Evolutionary conservation across 352 stramenopile genomes (phyloP), one percentile per base, ranked within the genome.

Genomic region (Thalassiosira mediterranea): DNA sequence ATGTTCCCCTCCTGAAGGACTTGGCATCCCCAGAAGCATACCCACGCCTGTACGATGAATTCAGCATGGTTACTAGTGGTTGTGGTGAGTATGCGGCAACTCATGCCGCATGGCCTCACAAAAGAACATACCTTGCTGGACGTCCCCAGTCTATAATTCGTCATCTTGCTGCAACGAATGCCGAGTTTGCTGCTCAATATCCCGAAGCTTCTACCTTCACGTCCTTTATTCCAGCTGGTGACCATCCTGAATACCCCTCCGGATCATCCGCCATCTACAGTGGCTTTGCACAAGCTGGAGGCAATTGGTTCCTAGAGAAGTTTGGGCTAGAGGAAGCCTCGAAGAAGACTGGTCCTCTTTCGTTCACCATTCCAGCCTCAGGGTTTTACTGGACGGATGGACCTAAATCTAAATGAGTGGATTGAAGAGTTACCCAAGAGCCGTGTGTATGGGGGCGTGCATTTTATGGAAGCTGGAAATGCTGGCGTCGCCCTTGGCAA

Each of bases 391-490:
- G 48, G 48, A 26, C 4, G 15, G 48, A 57, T n/a, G 48, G 48
- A 57, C 48, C 48, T 57, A 32, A 57, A 31, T 31, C 23, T 57
- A 3, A 34, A 32, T 26, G 48, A 57, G 5, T 57, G 48, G 48
- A n/a, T 57, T 31, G 4, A 57, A 19, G 48, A 57, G 23, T 28
- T 57, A 5, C 48, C 48, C 8, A 57, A 34, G 48, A 32, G 13
- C 38, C 48, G 48, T 34, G 48, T 57, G 3, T 57, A 57, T 57
- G 48, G 48, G 38, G 48, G 48, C 17, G 48, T 57, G 15, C 48
- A 57, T n/a, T 57, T 28, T 4, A 57, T 34, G 48, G 48, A 57
- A 8, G 15, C 48, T 57, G 48, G 48, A 17, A n/a, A 57, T 4
- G 48, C 48, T 10, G 48, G 48, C 15, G 3, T 57, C n/a, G 21